Conservation (phyloP, 768 basidiomycete species). For the Baorangia bicolor region DNA sequence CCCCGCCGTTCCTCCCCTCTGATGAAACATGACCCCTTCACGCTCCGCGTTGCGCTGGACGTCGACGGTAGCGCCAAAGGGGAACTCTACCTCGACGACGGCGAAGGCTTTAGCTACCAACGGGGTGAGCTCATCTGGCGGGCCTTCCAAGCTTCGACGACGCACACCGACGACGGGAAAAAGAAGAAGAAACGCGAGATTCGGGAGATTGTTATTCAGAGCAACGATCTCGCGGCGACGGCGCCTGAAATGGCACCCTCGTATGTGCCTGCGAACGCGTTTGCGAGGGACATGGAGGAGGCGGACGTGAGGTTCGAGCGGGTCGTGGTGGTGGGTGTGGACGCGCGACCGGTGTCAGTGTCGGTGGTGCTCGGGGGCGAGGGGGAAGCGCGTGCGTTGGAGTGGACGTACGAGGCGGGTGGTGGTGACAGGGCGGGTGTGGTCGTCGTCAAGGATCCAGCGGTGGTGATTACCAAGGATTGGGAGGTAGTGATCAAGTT, state of each 20-base stretch:
- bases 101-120: constrained; percentile 74
- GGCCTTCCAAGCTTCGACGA: constrained; percentile 58
- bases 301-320: constrained; percentile 74
- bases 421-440: constrained; percentile 57
- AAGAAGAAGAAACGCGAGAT: constrained; percentile 17
- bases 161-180: constrained; percentile 10
- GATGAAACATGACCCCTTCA: constrained; percentile 93
- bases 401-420: constrained; percentile 69
- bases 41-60: constrained; percentile 78
- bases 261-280: constrained; percentile 63
- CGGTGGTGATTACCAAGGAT: constrained; percentile 52
- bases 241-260: constrained; percentile 45
- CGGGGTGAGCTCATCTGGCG: constrained; percentile 85
- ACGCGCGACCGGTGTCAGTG: constrained; percentile 52
- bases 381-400: constrained; percentile 42
- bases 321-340: constrained; percentile 75
- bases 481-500: constrained; percentile 54
- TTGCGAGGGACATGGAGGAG: constrained; percentile 56
- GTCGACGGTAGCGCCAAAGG: constrained; percentile 61
- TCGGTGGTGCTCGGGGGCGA: constrained; percentile 48
- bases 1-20: constrained; percentile 81
- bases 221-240: constrained; percentile 58
- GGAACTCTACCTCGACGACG: constrained; percentile 95
- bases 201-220: constrained; percentile 46
- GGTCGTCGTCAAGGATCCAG: constrained; percentile 77